Evolutionary conservation across 495 filamentous ascomycete species (phyloP).

Genomic region (Penicillium salamii): DNA sequence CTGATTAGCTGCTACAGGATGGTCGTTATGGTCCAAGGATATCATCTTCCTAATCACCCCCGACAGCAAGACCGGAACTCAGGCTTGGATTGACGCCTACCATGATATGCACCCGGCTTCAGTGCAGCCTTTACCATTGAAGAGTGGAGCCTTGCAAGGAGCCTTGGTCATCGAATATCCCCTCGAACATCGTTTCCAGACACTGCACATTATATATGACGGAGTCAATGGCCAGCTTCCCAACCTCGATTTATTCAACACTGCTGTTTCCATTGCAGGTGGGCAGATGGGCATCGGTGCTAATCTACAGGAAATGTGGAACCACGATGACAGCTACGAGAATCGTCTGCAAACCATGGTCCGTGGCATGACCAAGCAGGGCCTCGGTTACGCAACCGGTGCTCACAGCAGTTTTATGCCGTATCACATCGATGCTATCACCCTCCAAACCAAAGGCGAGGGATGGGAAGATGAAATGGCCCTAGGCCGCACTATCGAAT

Average conservation of each 20-base stretch:
- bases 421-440: conserved; percentile 96
- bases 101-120: conserved; percentile 75
- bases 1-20: conserved; percentile 53
- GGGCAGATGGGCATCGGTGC: conserved; percentile 89
- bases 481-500: conserved; percentile 84
- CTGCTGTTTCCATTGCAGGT: conserved; percentile 79
- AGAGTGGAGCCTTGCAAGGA: conserved; percentile 90
- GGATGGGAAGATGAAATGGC: conserved; percentile 98
- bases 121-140: conserved; percentile 78
- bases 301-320: conserved; percentile 81
- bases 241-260: conserved; percentile 94
- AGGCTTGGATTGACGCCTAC: conserved; percentile 98
- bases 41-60: conserved; percentile 89
- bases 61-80: conserved; percentile 85
- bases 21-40: conserved; percentile 98
- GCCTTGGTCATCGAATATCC: conserved; percentile 93
- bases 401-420: conserved; percentile 95
- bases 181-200: conserved; percentile 76
- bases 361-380: conserved; percentile 89
- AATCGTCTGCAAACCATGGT: conserved; percentile 86
- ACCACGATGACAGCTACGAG: conserved; percentile 76
- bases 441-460: conserved; percentile 80
- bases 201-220: conserved; percentile 88
- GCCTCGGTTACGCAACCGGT: conserved; percentile 82
- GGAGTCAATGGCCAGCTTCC: conserved; percentile 94